These are phyloP conservation scores for Rutstroemia sp. DNA, from an alignment of 2,329 filamentous ascomycete species.

Conservation along the genomic window DNA sequence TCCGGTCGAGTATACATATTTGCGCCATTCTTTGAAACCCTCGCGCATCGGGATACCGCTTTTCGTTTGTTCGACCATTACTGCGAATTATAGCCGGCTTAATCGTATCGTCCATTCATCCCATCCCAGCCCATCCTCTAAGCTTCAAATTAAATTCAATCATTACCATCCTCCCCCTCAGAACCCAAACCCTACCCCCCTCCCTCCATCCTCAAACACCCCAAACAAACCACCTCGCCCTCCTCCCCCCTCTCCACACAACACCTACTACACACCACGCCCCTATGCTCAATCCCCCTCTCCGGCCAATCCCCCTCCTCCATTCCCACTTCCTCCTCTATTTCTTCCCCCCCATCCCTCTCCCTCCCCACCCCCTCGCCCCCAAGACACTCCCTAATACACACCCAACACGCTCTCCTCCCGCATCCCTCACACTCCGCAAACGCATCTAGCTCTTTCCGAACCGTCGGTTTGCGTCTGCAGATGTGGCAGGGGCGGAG, in stretches of 20 bases:
- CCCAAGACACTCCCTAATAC: constrained; percentile 51
- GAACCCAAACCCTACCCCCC: neutral
- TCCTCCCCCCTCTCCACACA: constrained; percentile 58
- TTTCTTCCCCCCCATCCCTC: constrained; percentile 1
- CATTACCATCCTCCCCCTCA: neutral
- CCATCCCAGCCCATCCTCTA: too few relatives aligned
- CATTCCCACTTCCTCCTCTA: neutral
- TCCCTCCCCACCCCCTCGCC: neutral
- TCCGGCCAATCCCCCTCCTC: neutral
- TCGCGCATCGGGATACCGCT: too few relatives aligned
- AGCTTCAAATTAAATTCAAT: neutral
- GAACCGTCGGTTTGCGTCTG: constrained; percentile 56
- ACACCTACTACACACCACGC: constrained; percentile 58
- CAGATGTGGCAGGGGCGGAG: constrained; percentile 60
- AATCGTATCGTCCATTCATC: too few relatives aligned
- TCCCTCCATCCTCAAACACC: constrained; percentile 40
- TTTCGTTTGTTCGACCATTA: too few relatives aligned
- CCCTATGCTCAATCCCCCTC: constrained; percentile 13
- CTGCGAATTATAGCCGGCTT: too few relatives aligned
- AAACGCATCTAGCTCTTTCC: constrained; percentile 58
- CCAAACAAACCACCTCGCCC: constrained; percentile 59
- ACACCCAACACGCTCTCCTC: constrained; percentile 60
- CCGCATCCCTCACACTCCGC: constrained; percentile 56
- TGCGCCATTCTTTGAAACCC: too few relatives aligned
- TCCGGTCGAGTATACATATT: too few relatives aligned